These are phyloP conservation scores for Golubevia pallescens DNA, from an alignment of 1,284 basidiomycete genomes.

Conservation along the genomic window DNA sequence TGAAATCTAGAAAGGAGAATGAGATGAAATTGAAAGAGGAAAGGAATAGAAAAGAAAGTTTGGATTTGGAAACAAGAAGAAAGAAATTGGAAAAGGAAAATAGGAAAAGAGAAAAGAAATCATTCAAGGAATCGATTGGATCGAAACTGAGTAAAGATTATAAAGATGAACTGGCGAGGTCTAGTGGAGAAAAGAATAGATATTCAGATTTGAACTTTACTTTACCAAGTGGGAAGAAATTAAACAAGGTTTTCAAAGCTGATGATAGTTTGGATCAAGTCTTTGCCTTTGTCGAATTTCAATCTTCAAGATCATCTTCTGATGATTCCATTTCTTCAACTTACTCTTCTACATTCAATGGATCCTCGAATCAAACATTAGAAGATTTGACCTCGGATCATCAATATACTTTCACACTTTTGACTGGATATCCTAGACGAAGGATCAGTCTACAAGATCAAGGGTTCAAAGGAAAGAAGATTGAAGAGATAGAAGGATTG, in stretches of 20 bases:
- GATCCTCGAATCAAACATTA: conserved; percentile 2
- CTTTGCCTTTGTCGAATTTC: conserved; percentile 36
- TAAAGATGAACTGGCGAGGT: conserved; percentile 9
- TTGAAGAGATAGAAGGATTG: conserved; percentile 30
- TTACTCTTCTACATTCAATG: too few species aligned
- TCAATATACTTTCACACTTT: conserved; percentile 35
- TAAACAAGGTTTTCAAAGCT: conserved; percentile 25
- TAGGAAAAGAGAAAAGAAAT: conserved; percentile 26
- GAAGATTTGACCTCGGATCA: conserved; percentile 38
- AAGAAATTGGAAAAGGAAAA: conserved; percentile 34
- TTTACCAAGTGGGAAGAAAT: conserved; percentile 39
- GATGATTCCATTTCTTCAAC: too few species aligned
- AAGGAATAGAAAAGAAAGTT: background rate
- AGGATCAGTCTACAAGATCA: conserved; percentile 13
- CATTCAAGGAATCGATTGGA: conserved; percentile 16
- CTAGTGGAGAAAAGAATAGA: conserved; percentile 2
- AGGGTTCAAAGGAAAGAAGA: background rate
- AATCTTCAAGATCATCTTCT: too few species aligned
- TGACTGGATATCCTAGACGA: conserved; percentile 45
- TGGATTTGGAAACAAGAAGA: conserved; percentile 24
- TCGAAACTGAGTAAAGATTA: conserved; percentile 15
- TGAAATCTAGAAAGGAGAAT: too few species aligned
- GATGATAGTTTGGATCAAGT: conserved; percentile 28
- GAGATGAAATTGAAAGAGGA: background rate
- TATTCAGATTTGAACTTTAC: conserved; percentile 33